phyloP scores from a whole-genome alignment of 2,329 filamentous ascomycete species.

The Claviceps sp. region DNA sequence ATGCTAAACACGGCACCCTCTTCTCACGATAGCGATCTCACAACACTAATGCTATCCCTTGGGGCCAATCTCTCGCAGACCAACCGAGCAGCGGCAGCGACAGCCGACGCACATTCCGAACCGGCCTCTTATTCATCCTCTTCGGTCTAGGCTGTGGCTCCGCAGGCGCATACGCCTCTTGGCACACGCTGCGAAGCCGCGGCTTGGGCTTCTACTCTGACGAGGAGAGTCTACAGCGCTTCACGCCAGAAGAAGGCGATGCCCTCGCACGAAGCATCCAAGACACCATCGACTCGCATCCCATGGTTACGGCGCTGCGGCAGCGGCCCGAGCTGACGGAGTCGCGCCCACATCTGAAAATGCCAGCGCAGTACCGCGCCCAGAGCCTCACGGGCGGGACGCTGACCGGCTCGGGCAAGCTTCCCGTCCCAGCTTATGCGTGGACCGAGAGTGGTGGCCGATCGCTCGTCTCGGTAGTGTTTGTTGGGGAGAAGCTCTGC shows the following conservation, averaged over 20 bases:
- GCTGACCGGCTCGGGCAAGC: constrained; percentile 58
- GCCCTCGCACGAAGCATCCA: constrained; percentile 50
- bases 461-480: constrained; percentile 57
- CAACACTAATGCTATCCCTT: too few relatives aligned
- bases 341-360: constrained; percentile 75
- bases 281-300: constrained; percentile 59
- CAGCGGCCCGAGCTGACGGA: constrained; percentile 54
- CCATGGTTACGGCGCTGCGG: constrained; percentile 58
- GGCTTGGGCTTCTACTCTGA: constrained; percentile 37
- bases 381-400: constrained; percentile 76
- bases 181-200: constrained; percentile 20
- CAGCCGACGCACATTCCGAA: constrained; percentile 7
- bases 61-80: neutral
- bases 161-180: constrained; percentile 21
- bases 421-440: constrained; percentile 68
- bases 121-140: constrained; percentile 14
- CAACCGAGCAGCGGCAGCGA: neutral
- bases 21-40: too few relatives aligned
- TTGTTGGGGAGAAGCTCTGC: constrained; percentile 68
- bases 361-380: constrained; percentile 54
- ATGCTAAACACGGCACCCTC: neutral
- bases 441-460: constrained; percentile 62
- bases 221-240: constrained; percentile 59
- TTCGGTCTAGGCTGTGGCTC: constrained; percentile 18
- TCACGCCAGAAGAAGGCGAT: constrained; percentile 35